These are phyloP conservation scores for Erodium trifolium DNA, from an alignment of 441 rosid genomes.

Conservation along the genomic window DNA sequence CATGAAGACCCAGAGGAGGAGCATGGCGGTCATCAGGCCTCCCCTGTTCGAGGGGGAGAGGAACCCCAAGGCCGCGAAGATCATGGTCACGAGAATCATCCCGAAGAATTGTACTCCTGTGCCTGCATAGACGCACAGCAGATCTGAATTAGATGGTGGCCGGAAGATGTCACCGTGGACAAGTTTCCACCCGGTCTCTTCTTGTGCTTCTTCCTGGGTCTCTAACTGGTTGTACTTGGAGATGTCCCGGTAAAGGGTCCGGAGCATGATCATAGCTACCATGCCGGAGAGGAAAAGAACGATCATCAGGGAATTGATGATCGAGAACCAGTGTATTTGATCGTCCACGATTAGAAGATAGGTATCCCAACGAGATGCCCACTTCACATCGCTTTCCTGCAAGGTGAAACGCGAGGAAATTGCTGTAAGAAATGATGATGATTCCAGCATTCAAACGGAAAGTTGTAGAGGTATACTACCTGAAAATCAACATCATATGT, in stretches of 20 bases:
- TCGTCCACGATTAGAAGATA: slow-evolving; percentile 91
- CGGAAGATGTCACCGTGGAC: slow-evolving; percentile 93
- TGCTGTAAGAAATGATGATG: neutral
- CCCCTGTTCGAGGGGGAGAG: slow-evolving; percentile 93
- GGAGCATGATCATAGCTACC: slow-evolving; percentile 95
- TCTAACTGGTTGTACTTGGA: slow-evolving; percentile 92
- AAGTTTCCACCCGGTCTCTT: slow-evolving; percentile 90
- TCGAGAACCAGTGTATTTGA: slow-evolving; percentile 94
- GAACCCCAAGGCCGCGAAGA: slow-evolving; percentile 80
- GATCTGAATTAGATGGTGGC: slow-evolving; percentile 61
- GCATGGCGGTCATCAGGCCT: slow-evolving; percentile 86
- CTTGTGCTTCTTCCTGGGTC: slow-evolving; percentile 89
- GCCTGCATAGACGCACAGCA: slow-evolving; percentile 83
- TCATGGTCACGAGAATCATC: slow-evolving; percentile 80
- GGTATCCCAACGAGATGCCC: slow-evolving; percentile 97
- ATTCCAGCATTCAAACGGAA: too few relatives aligned
- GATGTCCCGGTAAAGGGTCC: slow-evolving; percentile 83
- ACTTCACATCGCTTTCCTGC: slow-evolving; percentile 84
- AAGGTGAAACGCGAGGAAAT: slow-evolving; percentile 16
- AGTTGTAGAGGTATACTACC: slow-evolving; percentile 26
- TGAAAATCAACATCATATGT: slow-evolving; percentile 83
- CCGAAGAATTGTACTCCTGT: slow-evolving; percentile 95
- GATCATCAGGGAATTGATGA: slow-evolving; percentile 87
- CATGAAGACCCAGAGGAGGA: slow-evolving; percentile 89
- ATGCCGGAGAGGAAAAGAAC: slow-evolving; percentile 93